Conservation (phyloP, 257 asterid genomes). For the Fraxinus americana region DNA sequence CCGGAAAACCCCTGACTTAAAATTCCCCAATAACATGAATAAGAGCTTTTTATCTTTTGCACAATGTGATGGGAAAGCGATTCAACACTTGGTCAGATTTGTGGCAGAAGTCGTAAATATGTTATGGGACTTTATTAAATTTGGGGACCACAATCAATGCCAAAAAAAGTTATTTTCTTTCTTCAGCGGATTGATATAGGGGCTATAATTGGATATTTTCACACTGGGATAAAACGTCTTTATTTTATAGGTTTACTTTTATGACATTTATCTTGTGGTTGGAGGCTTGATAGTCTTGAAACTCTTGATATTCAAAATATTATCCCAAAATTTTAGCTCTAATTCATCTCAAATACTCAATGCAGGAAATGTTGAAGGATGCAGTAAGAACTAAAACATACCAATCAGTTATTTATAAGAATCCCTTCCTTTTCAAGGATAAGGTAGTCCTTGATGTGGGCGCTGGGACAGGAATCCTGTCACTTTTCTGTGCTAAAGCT, state of each 20-base stretch:
- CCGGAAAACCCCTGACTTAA: no score
- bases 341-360: constrained; percentile 14
- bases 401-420: constrained; percentile 83
- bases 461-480: constrained; percentile 96
- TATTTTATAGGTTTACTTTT: not conserved
- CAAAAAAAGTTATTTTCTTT: no score
- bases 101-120: no score
- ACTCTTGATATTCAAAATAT: not conserved
- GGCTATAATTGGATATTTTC: not conserved
- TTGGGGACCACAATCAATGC: no score
- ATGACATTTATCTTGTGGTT: not conserved
- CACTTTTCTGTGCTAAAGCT: constrained; percentile 95
- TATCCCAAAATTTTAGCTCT: not conserved
- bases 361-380: constrained; percentile 97
- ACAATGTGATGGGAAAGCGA: no score
- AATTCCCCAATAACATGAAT: no score
- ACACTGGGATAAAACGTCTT: not conserved
- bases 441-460: constrained; percentile 96
- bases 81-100: no score
- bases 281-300: not conserved
- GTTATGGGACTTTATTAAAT: no score
- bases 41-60: no score
- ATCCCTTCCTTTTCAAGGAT: constrained; percentile 85
- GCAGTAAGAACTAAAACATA: constrained; percentile 84
- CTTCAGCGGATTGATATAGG: no score